A percentile compares a stretch with the other conserved stretches of the same genome.
These are phyloP conservation scores for Candida labiduridarum DNA, from an alignment of 1,139 yeast species.

Conservation along the genomic window DNA sequence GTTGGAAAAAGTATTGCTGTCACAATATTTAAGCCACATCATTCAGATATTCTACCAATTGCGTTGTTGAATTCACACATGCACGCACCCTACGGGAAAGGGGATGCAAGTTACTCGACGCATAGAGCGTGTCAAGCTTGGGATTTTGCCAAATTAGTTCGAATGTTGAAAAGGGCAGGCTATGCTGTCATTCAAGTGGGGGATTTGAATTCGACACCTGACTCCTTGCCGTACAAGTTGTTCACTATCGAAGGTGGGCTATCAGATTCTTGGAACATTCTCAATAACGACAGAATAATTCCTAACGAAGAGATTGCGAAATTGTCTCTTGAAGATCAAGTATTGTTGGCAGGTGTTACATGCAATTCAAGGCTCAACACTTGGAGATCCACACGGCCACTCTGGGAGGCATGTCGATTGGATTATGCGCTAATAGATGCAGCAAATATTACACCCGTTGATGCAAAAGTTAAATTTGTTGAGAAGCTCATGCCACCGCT, in stretches of 20 bases:
- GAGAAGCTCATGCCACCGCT: constrained; percentile 60
- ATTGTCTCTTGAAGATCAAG: constrained; percentile 68
- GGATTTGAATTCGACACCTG: constrained; percentile 88
- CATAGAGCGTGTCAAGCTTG: constrained; percentile 96
- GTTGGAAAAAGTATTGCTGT: constrained; percentile 92
- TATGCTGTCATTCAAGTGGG: constrained; percentile 90
- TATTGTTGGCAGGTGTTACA: constrained; percentile 76
- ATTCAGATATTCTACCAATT: constrained; percentile 51
- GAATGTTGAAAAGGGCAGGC: constrained; percentile 68
- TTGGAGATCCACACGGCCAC: constrained; percentile 68
- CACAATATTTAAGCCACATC: constrained; percentile 61
- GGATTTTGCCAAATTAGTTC: constrained; percentile 79
- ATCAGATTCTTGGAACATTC: constrained; percentile 80
- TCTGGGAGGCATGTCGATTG: constrained; percentile 81
- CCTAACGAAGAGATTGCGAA: constrained; percentile 48
- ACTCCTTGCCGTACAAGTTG: constrained; percentile 76
- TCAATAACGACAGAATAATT: constrained; percentile 33
- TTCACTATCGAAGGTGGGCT: constrained; percentile 71
- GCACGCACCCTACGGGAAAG: constrained; percentile 94
- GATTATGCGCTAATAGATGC: constrained; percentile 86
- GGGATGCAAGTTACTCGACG: constrained; percentile 88
- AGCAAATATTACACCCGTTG: constrained; percentile 49
- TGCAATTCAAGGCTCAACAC: constrained; percentile 87
- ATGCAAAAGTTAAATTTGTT: constrained; percentile 72
- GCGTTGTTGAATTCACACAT: constrained; percentile 89